These are phyloP conservation scores for Plasmodium adleri DNA, from an alignment of 169 alveolate species.

Conservation along the genomic window DNA sequence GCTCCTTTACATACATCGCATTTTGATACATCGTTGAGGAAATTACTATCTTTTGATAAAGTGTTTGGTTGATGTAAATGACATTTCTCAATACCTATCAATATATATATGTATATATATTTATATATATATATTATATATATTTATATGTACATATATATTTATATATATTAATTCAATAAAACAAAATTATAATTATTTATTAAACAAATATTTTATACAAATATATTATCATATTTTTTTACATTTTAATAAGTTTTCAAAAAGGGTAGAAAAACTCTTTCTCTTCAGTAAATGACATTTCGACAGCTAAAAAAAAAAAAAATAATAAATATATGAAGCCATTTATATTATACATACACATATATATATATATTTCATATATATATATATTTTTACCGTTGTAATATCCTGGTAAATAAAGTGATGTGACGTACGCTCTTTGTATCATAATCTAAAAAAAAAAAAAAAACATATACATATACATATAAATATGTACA, in stretches of 20 bases:
- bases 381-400: neutral
- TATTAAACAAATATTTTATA: too few relatives aligned
- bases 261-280: constrained; percentile 2
- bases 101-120: too few relatives aligned
- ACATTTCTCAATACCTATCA: constrained; percentile 34
- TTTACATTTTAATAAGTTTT: constrained; percentile 36
- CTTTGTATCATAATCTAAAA: constrained; percentile 27
- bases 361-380: neutral
- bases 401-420: constrained; percentile 57
- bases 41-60: neutral
- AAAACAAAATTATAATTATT: too few relatives aligned
- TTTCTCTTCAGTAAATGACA: constrained; percentile 14
- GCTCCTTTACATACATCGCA: constrained; percentile 54
- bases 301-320: constrained; percentile 34
- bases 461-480: neutral
- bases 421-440: constrained; percentile 29
- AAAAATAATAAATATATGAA: neutral
- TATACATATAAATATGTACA: neutral
- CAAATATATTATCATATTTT: too few relatives aligned
- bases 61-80: neutral
- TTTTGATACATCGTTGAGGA: neutral
- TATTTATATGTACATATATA: too few relatives aligned
- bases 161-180: too few relatives aligned
- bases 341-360: neutral
- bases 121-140: too few relatives aligned